Evolutionary conservation across 2,329 filamentous ascomycete species (phyloP).

Genomic region (Alternaria sp.): DNA sequence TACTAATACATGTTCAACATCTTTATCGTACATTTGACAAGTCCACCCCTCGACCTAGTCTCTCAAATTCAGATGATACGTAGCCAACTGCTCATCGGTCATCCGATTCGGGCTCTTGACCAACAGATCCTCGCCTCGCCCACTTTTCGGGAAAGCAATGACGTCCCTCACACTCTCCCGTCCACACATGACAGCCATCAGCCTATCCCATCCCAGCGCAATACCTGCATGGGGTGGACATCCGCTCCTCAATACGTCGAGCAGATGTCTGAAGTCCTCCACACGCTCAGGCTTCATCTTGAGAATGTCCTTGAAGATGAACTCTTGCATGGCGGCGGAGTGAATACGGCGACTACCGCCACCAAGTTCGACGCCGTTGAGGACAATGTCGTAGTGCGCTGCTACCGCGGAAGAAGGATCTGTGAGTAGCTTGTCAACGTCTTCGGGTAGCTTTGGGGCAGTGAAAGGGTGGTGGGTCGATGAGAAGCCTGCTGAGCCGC

Average conservation of each 20-base stretch:
- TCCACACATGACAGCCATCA: conserved; percentile 81
- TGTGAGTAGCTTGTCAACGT: conserved; percentile 76
- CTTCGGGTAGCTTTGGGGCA: conserved; percentile 74
- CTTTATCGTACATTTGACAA: background rate
- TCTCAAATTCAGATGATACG: conserved; percentile 63
- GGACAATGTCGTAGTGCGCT: conserved; percentile 94
- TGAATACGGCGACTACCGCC: conserved; percentile 95
- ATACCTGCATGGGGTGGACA: conserved; percentile 96
- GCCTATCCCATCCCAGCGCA: conserved; percentile 87
- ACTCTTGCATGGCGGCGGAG: conserved; percentile 80
- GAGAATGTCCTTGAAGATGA: conserved; percentile 83
- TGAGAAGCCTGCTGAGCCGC: conserved; percentile 78
- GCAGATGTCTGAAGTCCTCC: conserved; percentile 83
- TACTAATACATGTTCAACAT: background rate
- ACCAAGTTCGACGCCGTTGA: conserved; percentile 94
- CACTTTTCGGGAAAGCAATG: conserved; percentile 95
- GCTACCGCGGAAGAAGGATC: conserved; percentile 77
- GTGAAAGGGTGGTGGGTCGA: conserved; percentile 98
- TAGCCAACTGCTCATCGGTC: conserved; percentile 65
- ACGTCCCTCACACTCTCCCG: conserved; percentile 85
- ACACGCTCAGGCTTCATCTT: conserved; percentile 77
- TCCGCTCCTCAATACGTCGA: conserved; percentile 81
- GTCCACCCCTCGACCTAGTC: background rate
- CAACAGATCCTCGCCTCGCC: conserved; percentile 85
- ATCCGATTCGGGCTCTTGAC: conserved; percentile 79